Percentiles rank a stretch among this genome's conserved stretches.
phyloP scores from a whole-genome alignment of 257 asterid species.

The Fraxinus pennsylvanica region DNA sequence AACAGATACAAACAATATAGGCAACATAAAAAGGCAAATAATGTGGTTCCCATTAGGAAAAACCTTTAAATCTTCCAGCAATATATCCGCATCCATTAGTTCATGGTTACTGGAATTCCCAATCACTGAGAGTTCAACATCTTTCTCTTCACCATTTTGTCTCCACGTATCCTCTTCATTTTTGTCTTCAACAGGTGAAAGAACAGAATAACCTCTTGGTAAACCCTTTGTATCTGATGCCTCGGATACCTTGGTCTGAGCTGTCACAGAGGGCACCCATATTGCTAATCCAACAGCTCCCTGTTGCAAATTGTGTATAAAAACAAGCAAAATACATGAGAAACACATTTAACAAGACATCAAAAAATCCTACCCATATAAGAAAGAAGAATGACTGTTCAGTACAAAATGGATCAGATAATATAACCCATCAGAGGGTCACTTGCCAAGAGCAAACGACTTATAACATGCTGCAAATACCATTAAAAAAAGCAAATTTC shows the following conservation, averaged over 20 bases:
- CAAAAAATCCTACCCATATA: background rate
- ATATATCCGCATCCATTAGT: constrained; percentile 50
- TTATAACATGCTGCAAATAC: background rate
- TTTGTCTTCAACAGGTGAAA: constrained; percentile 69
- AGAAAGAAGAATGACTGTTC: background rate
- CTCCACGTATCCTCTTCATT: constrained; percentile 45
- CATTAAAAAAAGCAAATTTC: background rate
- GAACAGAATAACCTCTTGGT: constrained; percentile 58
- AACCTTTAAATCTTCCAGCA: constrained; percentile 85
- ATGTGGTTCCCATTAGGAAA: constrained; percentile 15
- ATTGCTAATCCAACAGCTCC: constrained; percentile 99
- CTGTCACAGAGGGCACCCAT: constrained; percentile 98
- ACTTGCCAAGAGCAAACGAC: background rate
- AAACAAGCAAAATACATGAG: constrained; percentile 11
- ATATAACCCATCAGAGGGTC: constrained; percentile 5
- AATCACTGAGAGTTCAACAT: constrained; percentile 67
- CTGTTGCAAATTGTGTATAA: constrained; percentile 39
- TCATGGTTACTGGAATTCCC: constrained; percentile 43
- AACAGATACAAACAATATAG: constrained; percentile 1
- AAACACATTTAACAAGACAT: background rate
- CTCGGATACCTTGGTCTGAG: constrained; percentile 67
- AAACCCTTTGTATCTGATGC: constrained; percentile 48
- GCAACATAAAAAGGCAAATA: constrained; percentile 12
- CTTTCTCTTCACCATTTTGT: constrained; percentile 52
- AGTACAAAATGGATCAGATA: background rate